A percentile compares a stretch with the other conserved stretches of the same genome.
Conservation (phyloP, 2,329 filamentous ascomycete species). For the Pseudonectria foliicola region DNA sequence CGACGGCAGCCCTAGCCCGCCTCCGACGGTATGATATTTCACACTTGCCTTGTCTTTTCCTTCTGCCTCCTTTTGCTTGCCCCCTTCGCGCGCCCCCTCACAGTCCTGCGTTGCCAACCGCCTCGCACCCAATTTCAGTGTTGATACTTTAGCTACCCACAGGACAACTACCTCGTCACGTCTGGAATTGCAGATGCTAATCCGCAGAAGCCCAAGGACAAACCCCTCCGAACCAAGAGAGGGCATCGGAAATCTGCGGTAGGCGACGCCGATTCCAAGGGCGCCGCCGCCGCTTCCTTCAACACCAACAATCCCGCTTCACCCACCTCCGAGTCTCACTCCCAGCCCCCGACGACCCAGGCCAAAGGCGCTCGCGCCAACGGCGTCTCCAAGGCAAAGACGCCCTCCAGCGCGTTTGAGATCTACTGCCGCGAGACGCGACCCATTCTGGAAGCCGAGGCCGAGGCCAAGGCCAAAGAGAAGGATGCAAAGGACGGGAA, state of each 20-base stretch:
- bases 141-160: slow-evolving; percentile 29
- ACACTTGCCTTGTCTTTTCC: slow-evolving; percentile 5
- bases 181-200: slow-evolving; percentile 29
- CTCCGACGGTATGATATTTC: slow-evolving; percentile 56
- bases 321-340: slow-evolving; percentile 44
- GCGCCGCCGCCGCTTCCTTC: slow-evolving; percentile 33
- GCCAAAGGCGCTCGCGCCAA: slow-evolving; percentile 30
- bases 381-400: slow-evolving; percentile 35
- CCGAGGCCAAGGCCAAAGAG: too few relatives aligned
- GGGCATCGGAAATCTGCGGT: slow-evolving; percentile 57
- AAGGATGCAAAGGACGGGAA: too few relatives aligned
- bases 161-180: slow-evolving; percentile 26
- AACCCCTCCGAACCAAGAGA: slow-evolving; percentile 67
- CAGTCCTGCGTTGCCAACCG: too few relatives aligned
- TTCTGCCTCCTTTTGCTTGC: slow-evolving; percentile 10
- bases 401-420: slow-evolving; percentile 44
- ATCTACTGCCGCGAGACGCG: slow-evolving; percentile 47
- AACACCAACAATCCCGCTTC: slow-evolving; percentile 40
- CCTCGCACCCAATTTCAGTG: slow-evolving; percentile 18
- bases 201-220: slow-evolving; percentile 61
- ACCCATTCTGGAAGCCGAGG: slow-evolving; percentile 35
- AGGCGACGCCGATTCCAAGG: slow-evolving; percentile 36
- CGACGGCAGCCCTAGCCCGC: slow-evolving; percentile 72
- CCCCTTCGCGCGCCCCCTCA: slow-evolving; percentile 1
- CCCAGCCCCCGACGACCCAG: slow-evolving; percentile 24